A percentile compares a stretch with the other conserved stretches of the same genome.
These are phyloP conservation scores for Eucalyptus erythrocorys DNA, from an alignment of 345 rosid species.

Conservation along the genomic window DNA sequence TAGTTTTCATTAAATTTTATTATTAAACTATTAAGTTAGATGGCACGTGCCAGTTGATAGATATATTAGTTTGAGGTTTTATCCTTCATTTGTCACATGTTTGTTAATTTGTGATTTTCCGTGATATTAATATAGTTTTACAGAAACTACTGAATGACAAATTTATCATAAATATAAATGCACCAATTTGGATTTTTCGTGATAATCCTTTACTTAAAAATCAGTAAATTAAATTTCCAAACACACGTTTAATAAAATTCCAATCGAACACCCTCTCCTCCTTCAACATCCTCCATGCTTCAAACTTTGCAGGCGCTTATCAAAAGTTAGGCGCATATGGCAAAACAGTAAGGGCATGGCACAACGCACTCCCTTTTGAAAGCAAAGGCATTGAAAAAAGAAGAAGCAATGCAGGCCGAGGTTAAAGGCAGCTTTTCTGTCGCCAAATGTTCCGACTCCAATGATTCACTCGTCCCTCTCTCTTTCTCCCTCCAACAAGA, in stretches of 20 bases:
- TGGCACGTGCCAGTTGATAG: accelerated
- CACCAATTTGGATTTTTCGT: too few species aligned
- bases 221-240: background rate
- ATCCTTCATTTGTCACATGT: background rate
- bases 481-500: background rate
- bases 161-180: too few species aligned
- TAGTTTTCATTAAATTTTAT: too few species aligned
- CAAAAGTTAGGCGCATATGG: background rate
- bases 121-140: too few species aligned
- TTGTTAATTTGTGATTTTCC: accelerated
- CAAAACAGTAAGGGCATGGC: background rate
- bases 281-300: background rate
- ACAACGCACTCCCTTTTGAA: background rate
- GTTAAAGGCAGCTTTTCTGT: background rate
- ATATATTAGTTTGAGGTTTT: background rate
- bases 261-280: background rate
- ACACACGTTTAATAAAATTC: background rate
- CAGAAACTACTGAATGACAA: accelerated
- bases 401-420: background rate
- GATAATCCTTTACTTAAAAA: background rate
- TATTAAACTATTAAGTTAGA: too few species aligned
- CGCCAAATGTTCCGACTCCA: background rate
- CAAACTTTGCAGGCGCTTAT: background rate
- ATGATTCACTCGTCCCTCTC: background rate
- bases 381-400: background rate